Evolutionary conservation across 2,329 filamentous ascomycete genomes (phyloP), one percentile per base, ranked within the genome.

Genomic region (Clarireedia monteithiana): DNA sequence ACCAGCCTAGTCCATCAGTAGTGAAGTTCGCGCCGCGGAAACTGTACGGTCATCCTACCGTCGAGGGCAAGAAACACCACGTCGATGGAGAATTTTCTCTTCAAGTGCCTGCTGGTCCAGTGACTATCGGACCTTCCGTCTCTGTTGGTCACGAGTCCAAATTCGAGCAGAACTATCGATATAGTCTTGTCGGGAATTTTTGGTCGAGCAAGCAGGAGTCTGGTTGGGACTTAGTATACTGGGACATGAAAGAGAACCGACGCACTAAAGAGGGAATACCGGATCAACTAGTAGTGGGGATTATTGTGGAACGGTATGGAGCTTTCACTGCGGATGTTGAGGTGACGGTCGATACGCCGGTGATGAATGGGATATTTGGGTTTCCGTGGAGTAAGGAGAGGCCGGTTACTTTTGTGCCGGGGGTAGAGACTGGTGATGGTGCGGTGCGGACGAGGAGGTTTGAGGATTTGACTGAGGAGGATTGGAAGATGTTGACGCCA

Each of bases 381-480:
- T 55, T 49, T 48, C 60, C 60, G 14, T 62, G 59, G 60, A 56
- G 45, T 26, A 62, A 50, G 52, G 58, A 48, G 20, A 50, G 44
- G 10, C 59, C 60, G 4, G 60, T 58, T 17, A 26, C 48, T 7
- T 62, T 62, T 50, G 36, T 55, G 12, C 59, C 57, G 2, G 57
- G 46, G 2, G 53, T 62, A 4, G 47, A 51, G 23, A 53, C 55
- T 68, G 72, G 7, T 47, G 36, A 12, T 50, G 56, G 27, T 55
- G 48, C 4, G 56, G 40, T 52, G 2, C 55, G 27, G 57, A 57
- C 38, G 55, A 58, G 5, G 48, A 60, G 39, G 5, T 62, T 63
- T 53, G 58, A 58, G 36, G 58, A 60, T 44, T 50, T 61, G 52
- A 47, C 26, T 54, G 62, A 23, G 51, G 50, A n/a, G 54, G 58